Percentiles rank a stretch among this genome's conserved stretches.
These are phyloP conservation scores for Thelephora terrestris DNA, from an alignment of 1,284 basidiomycete genomes.

Conservation along the genomic window DNA sequence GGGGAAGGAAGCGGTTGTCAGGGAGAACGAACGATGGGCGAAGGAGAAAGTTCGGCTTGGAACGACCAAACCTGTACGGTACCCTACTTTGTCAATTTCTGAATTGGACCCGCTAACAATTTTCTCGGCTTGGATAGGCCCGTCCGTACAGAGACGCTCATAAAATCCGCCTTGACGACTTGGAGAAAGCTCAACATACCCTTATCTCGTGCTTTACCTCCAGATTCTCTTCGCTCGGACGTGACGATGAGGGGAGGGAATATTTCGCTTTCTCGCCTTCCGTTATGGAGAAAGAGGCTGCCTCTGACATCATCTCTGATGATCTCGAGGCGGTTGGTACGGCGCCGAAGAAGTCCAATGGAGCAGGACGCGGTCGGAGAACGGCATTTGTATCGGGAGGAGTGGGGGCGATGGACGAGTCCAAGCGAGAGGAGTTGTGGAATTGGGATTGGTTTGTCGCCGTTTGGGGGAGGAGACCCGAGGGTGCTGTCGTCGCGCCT, in stretches of 20 bases:
- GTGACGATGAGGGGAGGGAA: slow-evolving; percentile 26
- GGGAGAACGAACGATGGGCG: slow-evolving; percentile 38
- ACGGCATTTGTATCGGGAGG: neutral
- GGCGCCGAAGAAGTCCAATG: slow-evolving; percentile 16
- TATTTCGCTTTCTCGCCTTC: slow-evolving; percentile 27
- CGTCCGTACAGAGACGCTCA: slow-evolving; percentile 13
- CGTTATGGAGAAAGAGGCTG: slow-evolving; percentile 22
- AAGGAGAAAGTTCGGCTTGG: slow-evolving; percentile 16
- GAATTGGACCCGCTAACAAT: too few species aligned
- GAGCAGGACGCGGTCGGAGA: slow-evolving; percentile 8
- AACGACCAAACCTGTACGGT: slow-evolving; percentile 4
- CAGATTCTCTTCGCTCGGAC: slow-evolving; percentile 26
- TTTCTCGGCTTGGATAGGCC: neutral
- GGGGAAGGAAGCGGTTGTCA: slow-evolving; percentile 35
- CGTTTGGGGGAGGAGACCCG: slow-evolving; percentile 52
- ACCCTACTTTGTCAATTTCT: neutral
- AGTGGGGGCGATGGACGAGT: slow-evolving; percentile 22
- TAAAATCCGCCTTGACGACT: slow-evolving; percentile 18
- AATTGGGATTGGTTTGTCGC: slow-evolving; percentile 69
- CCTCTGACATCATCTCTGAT: slow-evolving; percentile 20
- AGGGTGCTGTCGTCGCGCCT: slow-evolving; percentile 17
- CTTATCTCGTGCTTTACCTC: slow-evolving; percentile 16
- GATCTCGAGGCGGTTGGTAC: slow-evolving; percentile 13
- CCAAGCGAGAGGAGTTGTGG: slow-evolving; percentile 36
- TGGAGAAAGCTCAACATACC: slow-evolving; percentile 24